phyloP scores from a whole-genome alignment of 192 early-diverging fungal species.

The Powellomyces hirtus region DNA sequence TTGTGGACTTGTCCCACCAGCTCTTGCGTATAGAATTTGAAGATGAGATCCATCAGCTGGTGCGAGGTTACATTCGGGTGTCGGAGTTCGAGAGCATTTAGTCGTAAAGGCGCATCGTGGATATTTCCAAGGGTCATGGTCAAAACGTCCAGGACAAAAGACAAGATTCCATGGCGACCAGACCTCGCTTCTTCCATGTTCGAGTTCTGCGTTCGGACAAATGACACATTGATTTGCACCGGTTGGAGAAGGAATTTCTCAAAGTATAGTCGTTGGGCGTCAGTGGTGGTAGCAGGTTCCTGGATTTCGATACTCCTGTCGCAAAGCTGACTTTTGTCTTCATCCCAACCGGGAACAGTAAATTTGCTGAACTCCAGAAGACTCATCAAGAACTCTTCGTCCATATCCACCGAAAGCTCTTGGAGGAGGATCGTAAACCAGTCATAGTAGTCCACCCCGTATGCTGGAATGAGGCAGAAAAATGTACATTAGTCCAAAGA shows the following conservation, averaged over 20 bases:
- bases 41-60: slow-evolving; percentile 75
- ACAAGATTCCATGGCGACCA: slow-evolving; percentile 34
- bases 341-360: slow-evolving; percentile 61
- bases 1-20: slow-evolving; percentile 73
- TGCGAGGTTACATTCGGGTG: slow-evolving; percentile 81
- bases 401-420: slow-evolving; percentile 90
- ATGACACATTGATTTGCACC: slow-evolving; percentile 94
- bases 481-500: too few relatives aligned
- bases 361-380: slow-evolving; percentile 86
- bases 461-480: slow-evolving; percentile 58
- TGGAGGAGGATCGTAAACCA: slow-evolving; percentile 90
- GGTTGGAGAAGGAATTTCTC: slow-evolving; percentile 92
- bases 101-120: slow-evolving; percentile 83
- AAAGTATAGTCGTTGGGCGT: slow-evolving; percentile 82
- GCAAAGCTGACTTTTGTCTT: slow-evolving; percentile 39
- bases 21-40: slow-evolving; percentile 86
- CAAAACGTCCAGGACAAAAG: slow-evolving; percentile 63
- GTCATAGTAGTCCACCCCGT: slow-evolving; percentile 93
- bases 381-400: slow-evolving; percentile 87
- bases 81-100: slow-evolving; percentile 82
- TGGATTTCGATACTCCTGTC: slow-evolving; percentile 60
- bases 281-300: slow-evolving; percentile 66
- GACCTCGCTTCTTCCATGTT: slow-evolving; percentile 61
- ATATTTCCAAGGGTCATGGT: slow-evolving; percentile 98
- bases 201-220: slow-evolving; percentile 73